Conservation (phyloP, 73 alveolate species). For the Breviolum minutum region DNA sequence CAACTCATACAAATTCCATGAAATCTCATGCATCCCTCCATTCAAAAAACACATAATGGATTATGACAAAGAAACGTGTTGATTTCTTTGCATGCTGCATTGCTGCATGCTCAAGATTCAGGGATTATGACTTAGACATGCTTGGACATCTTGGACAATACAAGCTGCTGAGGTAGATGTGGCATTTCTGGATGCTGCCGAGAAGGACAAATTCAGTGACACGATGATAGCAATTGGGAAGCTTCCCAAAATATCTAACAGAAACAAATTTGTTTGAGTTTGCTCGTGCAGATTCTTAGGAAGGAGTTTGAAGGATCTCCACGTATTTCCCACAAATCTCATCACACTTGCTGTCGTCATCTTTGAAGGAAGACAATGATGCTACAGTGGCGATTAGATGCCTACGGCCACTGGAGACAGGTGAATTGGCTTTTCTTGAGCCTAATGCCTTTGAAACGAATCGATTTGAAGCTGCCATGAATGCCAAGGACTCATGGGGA, state of each 20-base stretch:
- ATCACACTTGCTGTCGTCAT: no score
- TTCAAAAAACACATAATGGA: no score
- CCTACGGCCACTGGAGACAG: slow-evolving; percentile 19
- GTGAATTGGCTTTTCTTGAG: slow-evolving; percentile 1
- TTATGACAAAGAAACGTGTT: no score
- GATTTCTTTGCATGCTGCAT: not conserved
- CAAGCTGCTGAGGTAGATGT: slow-evolving; percentile 37
- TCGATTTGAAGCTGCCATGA: not conserved
- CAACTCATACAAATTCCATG: no score
- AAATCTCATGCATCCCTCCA: no score
- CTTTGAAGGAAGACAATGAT: not conserved
- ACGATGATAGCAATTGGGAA: not conserved
- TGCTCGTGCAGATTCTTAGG: no score
- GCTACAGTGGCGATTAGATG: not conserved
- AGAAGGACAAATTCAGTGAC: not conserved
- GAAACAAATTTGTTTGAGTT: no score
- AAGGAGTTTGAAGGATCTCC: no score
- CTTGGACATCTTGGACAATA: not conserved
- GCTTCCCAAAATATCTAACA: not conserved
- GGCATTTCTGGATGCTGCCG: slow-evolving; percentile 3
- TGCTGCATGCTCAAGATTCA: not conserved
- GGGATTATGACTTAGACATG: not conserved
- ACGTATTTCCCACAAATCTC: no score
- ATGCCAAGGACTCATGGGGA: not conserved
- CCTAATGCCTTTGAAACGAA: not conserved